Conservation (phyloP, 164 flowering plant genomes). For the Piper longum region DNA sequence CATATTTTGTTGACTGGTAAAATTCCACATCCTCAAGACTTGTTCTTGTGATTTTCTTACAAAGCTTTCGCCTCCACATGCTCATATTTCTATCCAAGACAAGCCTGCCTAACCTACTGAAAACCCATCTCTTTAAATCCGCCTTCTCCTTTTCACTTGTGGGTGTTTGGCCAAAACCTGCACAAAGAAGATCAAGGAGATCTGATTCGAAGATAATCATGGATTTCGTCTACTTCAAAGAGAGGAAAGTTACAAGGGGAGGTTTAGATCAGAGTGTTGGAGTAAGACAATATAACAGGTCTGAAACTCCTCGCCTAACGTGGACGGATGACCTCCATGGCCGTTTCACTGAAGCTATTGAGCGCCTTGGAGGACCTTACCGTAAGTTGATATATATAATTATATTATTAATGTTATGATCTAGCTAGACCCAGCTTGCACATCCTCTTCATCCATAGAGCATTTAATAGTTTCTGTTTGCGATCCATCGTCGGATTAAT, state of each 20-base stretch:
- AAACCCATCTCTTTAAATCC: no score
- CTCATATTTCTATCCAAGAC: background rate
- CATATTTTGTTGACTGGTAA: background rate
- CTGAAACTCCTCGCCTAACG: slow-evolving; percentile 23
- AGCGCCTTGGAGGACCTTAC: slow-evolving; percentile 24
- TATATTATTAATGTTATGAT: background rate
- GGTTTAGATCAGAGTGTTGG: background rate
- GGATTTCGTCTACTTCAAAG: background rate
- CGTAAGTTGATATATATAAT: slow-evolving; percentile 15
- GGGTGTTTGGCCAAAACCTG: background rate
- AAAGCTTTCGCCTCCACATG: background rate
- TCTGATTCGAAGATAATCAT: background rate
- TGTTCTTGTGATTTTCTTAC: no score
- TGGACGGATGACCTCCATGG: slow-evolving; percentile 29
- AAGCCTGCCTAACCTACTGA: background rate
- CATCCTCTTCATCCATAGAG: no score
- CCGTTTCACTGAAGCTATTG: slow-evolving; percentile 19
- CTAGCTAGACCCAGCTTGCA: no score
- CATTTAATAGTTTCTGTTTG: no score
- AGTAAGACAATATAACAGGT: slow-evolving; percentile 23
- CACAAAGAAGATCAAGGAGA: background rate
- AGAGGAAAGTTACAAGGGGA: background rate
- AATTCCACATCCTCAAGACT: background rate
- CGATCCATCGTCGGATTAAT: no score
- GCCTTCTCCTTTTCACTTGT: background rate